Conservation (phyloP, 2,329 filamentous ascomycete species). For the Aspergillus glaucus region DNA sequence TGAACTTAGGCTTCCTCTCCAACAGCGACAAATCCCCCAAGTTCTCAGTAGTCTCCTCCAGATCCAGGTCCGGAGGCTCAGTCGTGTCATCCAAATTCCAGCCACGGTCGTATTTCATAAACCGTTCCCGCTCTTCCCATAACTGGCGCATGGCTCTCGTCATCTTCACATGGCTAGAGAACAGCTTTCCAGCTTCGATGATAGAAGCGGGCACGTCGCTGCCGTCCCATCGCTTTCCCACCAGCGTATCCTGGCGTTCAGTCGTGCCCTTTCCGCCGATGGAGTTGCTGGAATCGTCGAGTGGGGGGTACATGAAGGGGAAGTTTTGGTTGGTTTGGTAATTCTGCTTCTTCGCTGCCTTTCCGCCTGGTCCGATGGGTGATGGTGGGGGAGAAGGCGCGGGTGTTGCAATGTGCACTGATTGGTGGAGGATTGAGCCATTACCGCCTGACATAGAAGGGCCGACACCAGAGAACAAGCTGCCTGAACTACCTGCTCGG, state of each 20-base stretch:
- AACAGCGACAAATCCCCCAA: constrained; percentile 17
- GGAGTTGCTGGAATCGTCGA: constrained; percentile 82
- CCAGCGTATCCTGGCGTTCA: constrained; percentile 69
- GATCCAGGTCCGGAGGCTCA: constrained; percentile 27
- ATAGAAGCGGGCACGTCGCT: constrained; percentile 89
- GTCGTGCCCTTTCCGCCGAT: constrained; percentile 83
- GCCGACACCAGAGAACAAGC: constrained; percentile 53
- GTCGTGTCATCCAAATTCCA: constrained; percentile 57
- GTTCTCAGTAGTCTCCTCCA: constrained; percentile 35
- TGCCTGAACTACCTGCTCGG: constrained; percentile 54
- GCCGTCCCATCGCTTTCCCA: constrained; percentile 86
- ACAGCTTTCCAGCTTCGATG: constrained; percentile 86
- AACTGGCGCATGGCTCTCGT: constrained; percentile 85
- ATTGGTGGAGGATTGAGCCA: constrained; percentile 81
- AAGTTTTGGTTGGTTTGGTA: constrained; percentile 99
- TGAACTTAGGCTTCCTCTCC: constrained; percentile 8
- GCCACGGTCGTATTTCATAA: constrained; percentile 85
- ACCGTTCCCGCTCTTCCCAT: constrained; percentile 88
- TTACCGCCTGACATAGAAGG: constrained; percentile 40
- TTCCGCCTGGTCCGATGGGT: constrained; percentile 73
- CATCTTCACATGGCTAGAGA: constrained; percentile 83
- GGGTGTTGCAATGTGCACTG: constrained; percentile 97
- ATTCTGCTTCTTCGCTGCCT: constrained; percentile 96
- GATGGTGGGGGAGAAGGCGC: constrained; percentile 93
- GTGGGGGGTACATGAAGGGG: constrained; percentile 90